Percentiles rank a stretch among this genome's conserved stretches.
These are phyloP conservation scores for Psilocybe cubensis DNA, from an alignment of 768 basidiomycete genomes.

Conservation along the genomic window DNA sequence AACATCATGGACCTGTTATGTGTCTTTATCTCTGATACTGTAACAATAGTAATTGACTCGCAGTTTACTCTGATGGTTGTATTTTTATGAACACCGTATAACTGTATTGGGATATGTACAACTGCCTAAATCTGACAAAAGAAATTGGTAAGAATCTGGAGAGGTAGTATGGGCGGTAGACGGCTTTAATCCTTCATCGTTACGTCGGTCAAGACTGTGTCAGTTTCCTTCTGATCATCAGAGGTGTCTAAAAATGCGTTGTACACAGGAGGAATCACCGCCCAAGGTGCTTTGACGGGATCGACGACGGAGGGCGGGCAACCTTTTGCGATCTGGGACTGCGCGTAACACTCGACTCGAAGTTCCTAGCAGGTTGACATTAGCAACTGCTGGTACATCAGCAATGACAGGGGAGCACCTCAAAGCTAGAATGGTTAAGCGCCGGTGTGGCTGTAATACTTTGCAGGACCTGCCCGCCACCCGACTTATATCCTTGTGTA, in stretches of 20 bases:
- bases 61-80: no score
- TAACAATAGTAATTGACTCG: no score
- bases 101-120: no score
- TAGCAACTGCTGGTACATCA: not conserved
- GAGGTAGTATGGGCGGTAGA: no score
- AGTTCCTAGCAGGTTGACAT: constrained; percentile 27
- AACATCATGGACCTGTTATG: not conserved
- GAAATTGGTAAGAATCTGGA: no score
- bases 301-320: constrained; percentile 24
- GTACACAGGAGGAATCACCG: constrained; percentile 29
- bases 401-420: constrained; percentile 21
- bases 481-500: not conserved
- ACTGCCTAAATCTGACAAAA: no score
- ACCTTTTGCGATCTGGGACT: constrained; percentile 28
- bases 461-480: constrained; percentile 23
- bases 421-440: constrained; percentile 28
- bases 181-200: constrained; percentile 8
- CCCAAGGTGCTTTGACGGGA: constrained; percentile 21
- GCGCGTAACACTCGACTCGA: constrained; percentile 32
- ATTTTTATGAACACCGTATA: no score
- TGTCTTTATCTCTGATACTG: not conserved
- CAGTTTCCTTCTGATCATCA: constrained; percentile 10
- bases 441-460: constrained; percentile 33
- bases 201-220: constrained; percentile 2
- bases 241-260: constrained; percentile 20